Conservation (phyloP, 2,329 filamentous ascomycete species). For the Dothistroma pini region DNA sequence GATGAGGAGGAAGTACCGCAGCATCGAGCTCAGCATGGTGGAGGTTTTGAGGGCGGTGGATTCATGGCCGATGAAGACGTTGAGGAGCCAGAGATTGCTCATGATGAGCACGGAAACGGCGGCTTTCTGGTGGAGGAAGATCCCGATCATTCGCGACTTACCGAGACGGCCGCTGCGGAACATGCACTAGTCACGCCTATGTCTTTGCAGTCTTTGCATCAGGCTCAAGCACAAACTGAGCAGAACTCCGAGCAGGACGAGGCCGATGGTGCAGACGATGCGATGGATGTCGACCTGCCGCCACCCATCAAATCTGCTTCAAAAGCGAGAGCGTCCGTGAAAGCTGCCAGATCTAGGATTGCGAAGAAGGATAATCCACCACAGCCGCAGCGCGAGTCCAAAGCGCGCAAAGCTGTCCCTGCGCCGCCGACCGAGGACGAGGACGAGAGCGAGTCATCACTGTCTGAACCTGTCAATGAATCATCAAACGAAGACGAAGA, state of each 20-base stretch:
- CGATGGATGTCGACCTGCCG: background rate
- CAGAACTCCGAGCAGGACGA: conserved; percentile 23
- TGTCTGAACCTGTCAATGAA: conserved; percentile 11
- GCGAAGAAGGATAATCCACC: background rate
- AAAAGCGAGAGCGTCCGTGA: background rate
- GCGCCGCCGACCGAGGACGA: conserved; percentile 6
- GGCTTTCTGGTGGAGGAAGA: conserved; percentile 40
- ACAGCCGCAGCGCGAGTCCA: conserved; percentile 9
- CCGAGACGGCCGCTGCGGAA: conserved; percentile 7
- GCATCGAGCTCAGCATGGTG: conserved; percentile 21
- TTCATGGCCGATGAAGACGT: conserved; percentile 30
- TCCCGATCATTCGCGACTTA: conserved; percentile 20
- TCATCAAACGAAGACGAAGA: conserved; percentile 2
- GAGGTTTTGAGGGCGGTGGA: conserved; percentile 23
- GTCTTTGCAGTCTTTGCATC: conserved; percentile 28
- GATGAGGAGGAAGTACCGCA: conserved; percentile 35
- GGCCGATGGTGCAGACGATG: conserved; percentile 11
- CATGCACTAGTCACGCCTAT: conserved; percentile 24
- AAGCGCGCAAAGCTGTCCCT: conserved; percentile 5
- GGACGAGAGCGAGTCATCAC: conserved; percentile 2
- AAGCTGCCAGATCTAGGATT: background rate
- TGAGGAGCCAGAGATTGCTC: conserved; percentile 21
- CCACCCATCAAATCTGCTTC: background rate
- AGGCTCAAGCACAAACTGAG: conserved; percentile 21
- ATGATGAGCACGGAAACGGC: conserved; percentile 36